Evolutionary conservation across 305 asterid species (phyloP).

Genomic region (Ilex paraguariensis): DNA sequence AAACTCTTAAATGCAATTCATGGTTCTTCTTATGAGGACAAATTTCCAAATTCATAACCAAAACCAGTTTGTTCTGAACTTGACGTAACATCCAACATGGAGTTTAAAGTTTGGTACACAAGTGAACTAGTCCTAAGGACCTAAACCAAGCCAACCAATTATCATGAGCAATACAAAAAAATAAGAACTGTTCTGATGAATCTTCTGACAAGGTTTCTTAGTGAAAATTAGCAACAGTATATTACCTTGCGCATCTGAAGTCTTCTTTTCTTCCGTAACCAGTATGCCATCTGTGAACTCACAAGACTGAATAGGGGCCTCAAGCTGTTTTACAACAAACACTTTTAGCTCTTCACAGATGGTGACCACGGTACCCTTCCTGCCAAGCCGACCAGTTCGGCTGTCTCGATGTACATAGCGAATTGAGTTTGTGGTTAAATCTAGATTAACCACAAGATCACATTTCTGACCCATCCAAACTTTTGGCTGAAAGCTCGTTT

Average conservation of each 20-base stretch:
- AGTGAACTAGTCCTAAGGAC: no score
- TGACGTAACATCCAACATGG: not conserved
- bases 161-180: no score
- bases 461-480: conserved; percentile 86
- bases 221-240: not conserved
- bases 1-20: not conserved
- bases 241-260: not conserved
- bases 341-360: conserved; percentile 87
- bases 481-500: conserved; percentile 92
- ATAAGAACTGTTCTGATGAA: no score
- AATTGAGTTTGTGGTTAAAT: conserved; percentile 71
- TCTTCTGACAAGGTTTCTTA: no score
- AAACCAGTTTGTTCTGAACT: no score
- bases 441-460: conserved; percentile 91
- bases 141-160: no score
- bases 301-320: conserved; percentile 51
- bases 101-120: no score
- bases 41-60: no score
- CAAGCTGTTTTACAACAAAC: conserved; percentile 80
- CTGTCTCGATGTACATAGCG: conserved; percentile 98
- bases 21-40: not conserved
- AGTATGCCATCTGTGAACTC: conserved; percentile 77
- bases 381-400: conserved; percentile 84
- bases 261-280: conserved; percentile 40
- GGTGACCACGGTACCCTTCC: conserved; percentile 77